Evolutionary conservation across 2,329 filamentous ascomycete genomes (phyloP).

Genomic region (Coniochaeta ligniaria): DNA sequence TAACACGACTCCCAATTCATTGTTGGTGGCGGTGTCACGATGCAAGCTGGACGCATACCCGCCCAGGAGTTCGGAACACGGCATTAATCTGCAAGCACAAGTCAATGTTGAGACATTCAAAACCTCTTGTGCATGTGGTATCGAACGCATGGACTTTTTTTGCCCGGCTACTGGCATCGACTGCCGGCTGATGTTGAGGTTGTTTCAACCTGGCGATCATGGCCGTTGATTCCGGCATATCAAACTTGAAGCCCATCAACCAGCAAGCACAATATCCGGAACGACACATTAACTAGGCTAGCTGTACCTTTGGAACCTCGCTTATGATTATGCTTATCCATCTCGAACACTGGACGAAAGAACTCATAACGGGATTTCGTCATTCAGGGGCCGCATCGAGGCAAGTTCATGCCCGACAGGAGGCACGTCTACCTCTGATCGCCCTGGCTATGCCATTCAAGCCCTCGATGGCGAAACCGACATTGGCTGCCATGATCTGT

Average conservation of each 20-base stretch:
- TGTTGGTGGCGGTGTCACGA: not conserved
- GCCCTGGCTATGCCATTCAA: not conserved
- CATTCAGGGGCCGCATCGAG: not conserved
- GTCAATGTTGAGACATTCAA: not conserved
- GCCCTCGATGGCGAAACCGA: not conserved
- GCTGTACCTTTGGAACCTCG: not conserved
- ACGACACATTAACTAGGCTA: not conserved
- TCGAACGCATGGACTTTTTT: not conserved
- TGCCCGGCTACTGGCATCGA: not conserved
- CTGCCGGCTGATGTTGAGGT: not conserved
- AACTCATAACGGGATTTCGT: not conserved
- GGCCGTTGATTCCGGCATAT: not conserved
- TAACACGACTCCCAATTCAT: not conserved
- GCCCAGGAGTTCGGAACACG: not conserved
- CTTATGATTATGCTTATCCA: not conserved
- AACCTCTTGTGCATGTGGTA: not conserved
- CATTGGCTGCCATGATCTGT: not conserved
- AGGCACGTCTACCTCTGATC: not conserved
- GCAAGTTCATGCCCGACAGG: not conserved
- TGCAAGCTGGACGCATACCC: not conserved
- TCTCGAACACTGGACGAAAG: not conserved
- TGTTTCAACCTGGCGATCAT: not conserved
- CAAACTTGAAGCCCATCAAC: not conserved
- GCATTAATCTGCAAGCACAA: not conserved
- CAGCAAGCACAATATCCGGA: not conserved